These are phyloP conservation scores for Ganoderma lingzhi DNA, from an alignment of 1,284 basidiomycete genomes.

Conservation along the genomic window DNA sequence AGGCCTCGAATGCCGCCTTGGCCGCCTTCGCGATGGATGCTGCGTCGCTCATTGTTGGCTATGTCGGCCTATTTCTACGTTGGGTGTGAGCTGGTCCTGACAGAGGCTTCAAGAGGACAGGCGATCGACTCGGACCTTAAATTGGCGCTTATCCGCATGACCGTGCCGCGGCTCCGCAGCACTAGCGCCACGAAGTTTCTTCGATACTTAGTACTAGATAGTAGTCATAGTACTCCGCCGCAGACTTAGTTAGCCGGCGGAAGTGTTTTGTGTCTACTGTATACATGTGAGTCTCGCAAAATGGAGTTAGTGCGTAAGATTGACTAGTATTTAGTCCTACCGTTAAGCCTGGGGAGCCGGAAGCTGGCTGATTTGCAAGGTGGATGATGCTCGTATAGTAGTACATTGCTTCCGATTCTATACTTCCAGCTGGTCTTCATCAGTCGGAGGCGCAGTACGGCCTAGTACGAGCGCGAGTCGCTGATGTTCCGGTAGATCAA, in stretches of 20 bases:
- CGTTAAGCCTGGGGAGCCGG: no score
- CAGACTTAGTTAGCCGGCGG: no score
- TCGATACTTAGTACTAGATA: no score
- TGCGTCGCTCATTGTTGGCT: slow-evolving; percentile 24
- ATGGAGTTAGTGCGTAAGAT: no score
- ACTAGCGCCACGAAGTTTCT: background rate
- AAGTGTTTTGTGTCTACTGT: no score
- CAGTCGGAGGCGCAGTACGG: background rate
- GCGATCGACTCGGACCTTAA: background rate
- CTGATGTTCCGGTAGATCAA: slow-evolving; percentile 3
- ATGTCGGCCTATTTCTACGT: background rate
- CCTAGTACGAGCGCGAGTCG: background rate
- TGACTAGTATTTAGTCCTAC: no score
- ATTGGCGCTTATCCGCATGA: background rate
- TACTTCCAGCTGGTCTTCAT: background rate
- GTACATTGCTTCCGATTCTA: no score
- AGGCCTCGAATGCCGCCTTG: slow-evolving; percentile 85
- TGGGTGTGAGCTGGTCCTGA: background rate
- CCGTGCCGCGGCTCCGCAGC: background rate
- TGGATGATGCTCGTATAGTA: no score
- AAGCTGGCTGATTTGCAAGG: no score
- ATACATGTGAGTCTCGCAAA: no score
- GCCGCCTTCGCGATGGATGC: slow-evolving; percentile 74
- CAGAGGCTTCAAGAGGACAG: background rate
- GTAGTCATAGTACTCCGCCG: no score